Evolutionary conservation across 495 filamentous ascomycete species (phyloP), one percentile per base, ranked within the genome.

Genomic region (Penicillium psychrofluorescens): DNA sequence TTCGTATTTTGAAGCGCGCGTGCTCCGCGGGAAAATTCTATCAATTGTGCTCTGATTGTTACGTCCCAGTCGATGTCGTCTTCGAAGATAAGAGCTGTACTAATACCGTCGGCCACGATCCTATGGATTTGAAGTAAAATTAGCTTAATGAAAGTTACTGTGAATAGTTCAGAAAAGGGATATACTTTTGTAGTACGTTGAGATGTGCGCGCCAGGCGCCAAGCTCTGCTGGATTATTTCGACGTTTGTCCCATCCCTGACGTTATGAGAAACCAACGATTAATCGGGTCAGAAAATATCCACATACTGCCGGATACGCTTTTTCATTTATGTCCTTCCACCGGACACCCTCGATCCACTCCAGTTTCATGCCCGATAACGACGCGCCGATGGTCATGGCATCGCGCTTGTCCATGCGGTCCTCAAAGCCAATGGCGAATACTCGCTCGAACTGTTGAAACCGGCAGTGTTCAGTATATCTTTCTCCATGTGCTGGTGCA

Each of bases 381-480:
- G 64, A 65, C 0, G 75, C 70, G 1, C 67, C 64, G 6, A 78
- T 56, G 10, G 58, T 53, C 49, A 79, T 66, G 8, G 67, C 70
- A 64, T 82, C 75, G 33, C 73, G 70, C 14, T 77, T 71, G 46
- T 81, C 78, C 11, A 66, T 66, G n/a, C 78, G 66, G 12, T 63
- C 56, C 1, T 71, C 68, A 13, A 81, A 61, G 43, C 73, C 77
- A 35, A 81, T 64, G 36, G 76, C 73, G 46, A 77, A 70, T 22
- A 80, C 62, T 41, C 76, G 67, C 39, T 74, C 53, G 47, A 45
- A 45, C 43, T 45, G 6, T n/a, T 16, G 15, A 16, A 16, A 33
- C 31, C 31, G 31, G 9, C 9, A 33, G 9, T 9, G 1, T 9
- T 33, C 6, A 33, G 31, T 2, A 33, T 33, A n/a, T 9, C 31